Evolutionary conservation across 148 eudicot genomes (phyloP), one percentile per base, ranked within the genome.

Genomic region (Diospyros lotus): DNA sequence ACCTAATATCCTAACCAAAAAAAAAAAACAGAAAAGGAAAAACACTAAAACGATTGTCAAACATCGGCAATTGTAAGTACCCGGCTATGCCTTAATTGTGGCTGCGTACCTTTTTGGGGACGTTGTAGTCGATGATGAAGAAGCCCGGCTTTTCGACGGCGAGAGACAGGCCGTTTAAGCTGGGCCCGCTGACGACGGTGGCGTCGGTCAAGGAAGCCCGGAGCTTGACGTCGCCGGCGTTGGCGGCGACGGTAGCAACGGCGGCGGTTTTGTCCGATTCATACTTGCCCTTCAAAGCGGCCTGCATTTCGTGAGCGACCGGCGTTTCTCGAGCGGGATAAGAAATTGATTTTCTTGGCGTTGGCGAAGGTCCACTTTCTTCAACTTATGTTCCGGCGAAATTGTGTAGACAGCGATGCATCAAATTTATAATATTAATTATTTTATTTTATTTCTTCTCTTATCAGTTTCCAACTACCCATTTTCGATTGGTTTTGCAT

Each of bases 141-240:
- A 77, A 86, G 11, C 97, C 97, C 2, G 98, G 97, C 63, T 89
- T 91, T 51, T 94, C 97, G 9, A 94, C 70, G 60, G 94, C 82
- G 14, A 94, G 75, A 15, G 88, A 83, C 11, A 94, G 76, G 78
- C 93, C 95, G 73, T 85, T 83, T 42, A 94, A 82, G 79, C 89
- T 79, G 63, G 97, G 97, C 15, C 93, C 93, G 70, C 77, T 86
- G 83, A 78, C 75, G 75, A 94, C 79, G 66, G 93, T 82, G 73
- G 97, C 95, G 53, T 94, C 98, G 48, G 98, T 84, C 73, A 91
- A 38, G 71, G 97, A 88, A n/a, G 95, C 97, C 5, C 87, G 87
- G 58, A 94, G 90, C 77, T 82, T 91, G 71, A 91, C 74, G 79
- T 91, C 87, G 58, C 97, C 98, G 79, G 86, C 91, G 79, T 90